Percentiles rank a stretch among this genome's conserved stretches.
These are phyloP conservation scores for Volvox africanus DNA, from an alignment of 139 green algal species.

Conservation along the genomic window DNA sequence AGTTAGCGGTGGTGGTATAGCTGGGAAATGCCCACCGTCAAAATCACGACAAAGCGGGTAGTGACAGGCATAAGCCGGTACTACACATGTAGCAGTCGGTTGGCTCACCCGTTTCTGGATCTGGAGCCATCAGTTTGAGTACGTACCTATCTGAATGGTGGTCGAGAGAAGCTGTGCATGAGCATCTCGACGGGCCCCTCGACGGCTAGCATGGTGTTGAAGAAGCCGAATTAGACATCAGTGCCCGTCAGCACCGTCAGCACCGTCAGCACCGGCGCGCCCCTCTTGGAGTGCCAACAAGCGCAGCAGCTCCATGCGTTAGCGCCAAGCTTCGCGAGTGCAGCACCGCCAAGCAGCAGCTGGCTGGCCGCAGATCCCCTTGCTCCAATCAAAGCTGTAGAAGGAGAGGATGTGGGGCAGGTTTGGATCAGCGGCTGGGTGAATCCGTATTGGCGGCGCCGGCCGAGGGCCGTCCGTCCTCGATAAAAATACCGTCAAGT, in stretches of 20 bases:
- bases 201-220: background rate
- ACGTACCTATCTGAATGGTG: background rate
- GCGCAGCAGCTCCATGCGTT: background rate
- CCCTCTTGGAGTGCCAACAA: background rate
- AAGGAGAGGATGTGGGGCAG: too few relatives aligned
- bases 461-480: too few relatives aligned
- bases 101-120: too few relatives aligned
- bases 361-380: background rate
- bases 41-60: too few relatives aligned
- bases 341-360: background rate
- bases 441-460: too few relatives aligned
- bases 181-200: background rate
- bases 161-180: constrained; percentile 8
- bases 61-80: too few relatives aligned
- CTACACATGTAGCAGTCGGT: too few relatives aligned
- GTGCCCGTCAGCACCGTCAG: background rate
- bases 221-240: background rate
- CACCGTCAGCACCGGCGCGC: background rate
- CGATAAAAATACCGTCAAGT: too few relatives aligned
- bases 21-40: too few relatives aligned
- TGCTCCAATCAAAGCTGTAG: constrained; percentile 4
- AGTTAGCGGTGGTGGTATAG: too few relatives aligned
- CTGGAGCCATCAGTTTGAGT: too few relatives aligned
- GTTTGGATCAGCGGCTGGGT: too few relatives aligned
- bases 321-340: background rate